Base-by-base conservation (phyloP, 2,329 filamentous ascomycete species). In the Aspergillus sergii region DNA sequence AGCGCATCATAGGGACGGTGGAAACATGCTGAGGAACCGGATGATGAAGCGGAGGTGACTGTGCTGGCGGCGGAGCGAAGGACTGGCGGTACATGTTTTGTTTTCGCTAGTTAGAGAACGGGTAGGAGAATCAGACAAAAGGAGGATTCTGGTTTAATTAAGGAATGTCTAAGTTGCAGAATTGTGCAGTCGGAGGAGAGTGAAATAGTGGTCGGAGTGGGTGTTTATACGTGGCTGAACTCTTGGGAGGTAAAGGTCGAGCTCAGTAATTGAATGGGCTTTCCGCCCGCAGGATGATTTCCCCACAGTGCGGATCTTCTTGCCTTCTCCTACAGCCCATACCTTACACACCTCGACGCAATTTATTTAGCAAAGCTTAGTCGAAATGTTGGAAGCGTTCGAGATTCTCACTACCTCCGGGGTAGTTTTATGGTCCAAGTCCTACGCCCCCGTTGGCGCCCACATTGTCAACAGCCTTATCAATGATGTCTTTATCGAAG, bases 1-100 rank as follows among this genome's bases (percentile, higher is more conserved):
- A 98, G 79, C 96, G 90, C 78, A 99, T 89, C 82, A 98, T 95
- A 51, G 95, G 95, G 57, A 99, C 95, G 63, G 94, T 96, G 75
- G 95, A 98, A 73, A 98, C 94, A 85, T 99, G 95, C 80, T 99
- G 95, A 66, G 95, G 95, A 63, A 98, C 93, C 63, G 95, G 95
- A 78, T 98, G 95, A 80, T 98, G 95, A 72, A 98, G 89, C 69
- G 94, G 94, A 76, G 94, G 94, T 76, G 93, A 97, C 72, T 89
- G 87, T 64, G 88, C 88, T 34, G 87, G 88, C 68, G 86, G 84
- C 75, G 94, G 91, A 79, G 88, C 88, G 82, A 95, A 97, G 60
- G 88, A 85, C 76, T 90, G 85, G 78, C 93, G 91, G 82, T 97
- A 94, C 94, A 97, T 97, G 65, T 45, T 72, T 68, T 41, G 39